Conservation (phyloP, 108 stramenopile species). For the Pinguiococcus pyrenoidosus region DNA sequence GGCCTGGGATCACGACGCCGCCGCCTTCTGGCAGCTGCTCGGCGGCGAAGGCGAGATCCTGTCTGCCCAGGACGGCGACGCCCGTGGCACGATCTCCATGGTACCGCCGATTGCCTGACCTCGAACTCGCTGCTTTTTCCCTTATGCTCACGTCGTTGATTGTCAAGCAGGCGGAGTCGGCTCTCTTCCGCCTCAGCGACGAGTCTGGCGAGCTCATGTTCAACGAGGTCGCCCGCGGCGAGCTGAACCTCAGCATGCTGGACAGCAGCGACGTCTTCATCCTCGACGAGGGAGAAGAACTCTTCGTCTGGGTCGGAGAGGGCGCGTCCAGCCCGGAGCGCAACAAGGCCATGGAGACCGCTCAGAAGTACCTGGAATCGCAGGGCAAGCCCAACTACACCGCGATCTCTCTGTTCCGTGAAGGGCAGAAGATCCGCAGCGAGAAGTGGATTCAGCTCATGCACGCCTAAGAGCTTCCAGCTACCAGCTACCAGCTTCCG, state of each 20-base stretch:
- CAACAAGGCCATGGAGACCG: constrained; percentile 3
- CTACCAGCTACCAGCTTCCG: too few relatives aligned
- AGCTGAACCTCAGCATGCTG: constrained; percentile 13
- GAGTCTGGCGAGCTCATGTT: constrained; percentile 31
- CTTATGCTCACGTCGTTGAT: too few relatives aligned
- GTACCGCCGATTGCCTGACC: too few relatives aligned
- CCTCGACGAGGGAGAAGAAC: constrained; percentile 50
- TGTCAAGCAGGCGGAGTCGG: too few relatives aligned
- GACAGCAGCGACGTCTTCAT: constrained; percentile 50
- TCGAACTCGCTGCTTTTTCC: too few relatives aligned
- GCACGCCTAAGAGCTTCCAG: too few relatives aligned
- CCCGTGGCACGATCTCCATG: too few relatives aligned
- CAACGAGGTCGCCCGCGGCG: constrained; percentile 35
- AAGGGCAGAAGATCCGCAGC: too few relatives aligned
- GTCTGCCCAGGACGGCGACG: constrained; percentile 13
- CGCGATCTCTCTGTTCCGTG: too few relatives aligned
- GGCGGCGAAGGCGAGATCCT: constrained; percentile 49
- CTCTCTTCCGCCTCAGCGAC: background rate
- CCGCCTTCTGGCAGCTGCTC: constrained; percentile 57
- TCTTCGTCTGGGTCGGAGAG: constrained; percentile 59
- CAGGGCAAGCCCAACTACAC: background rate
- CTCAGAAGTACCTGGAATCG: constrained; percentile 1
- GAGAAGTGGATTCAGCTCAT: too few relatives aligned
- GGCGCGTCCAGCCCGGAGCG: constrained; percentile 4
- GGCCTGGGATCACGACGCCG: constrained; percentile 15